Conservation (phyloP, 73 alveolate genomes). For the Paramecium sexaurelia region DNA sequence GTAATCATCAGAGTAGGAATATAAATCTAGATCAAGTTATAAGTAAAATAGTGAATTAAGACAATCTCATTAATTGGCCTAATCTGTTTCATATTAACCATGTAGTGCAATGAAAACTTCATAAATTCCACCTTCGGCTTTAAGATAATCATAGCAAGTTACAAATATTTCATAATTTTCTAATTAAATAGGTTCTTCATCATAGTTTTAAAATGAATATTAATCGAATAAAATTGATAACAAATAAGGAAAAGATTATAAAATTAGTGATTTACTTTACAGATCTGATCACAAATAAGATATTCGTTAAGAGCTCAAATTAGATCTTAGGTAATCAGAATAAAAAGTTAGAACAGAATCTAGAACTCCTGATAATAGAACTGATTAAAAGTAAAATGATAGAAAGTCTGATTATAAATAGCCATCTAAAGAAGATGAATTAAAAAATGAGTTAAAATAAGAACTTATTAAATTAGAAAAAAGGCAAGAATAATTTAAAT, state of each 20-base stretch:
- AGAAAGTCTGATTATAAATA: neutral
- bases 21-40: neutral
- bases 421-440: neutral
- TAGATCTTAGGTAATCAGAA: neutral
- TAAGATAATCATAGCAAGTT: neutral
- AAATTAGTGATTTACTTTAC: neutral
- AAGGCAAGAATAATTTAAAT: neutral
- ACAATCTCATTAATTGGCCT: neutral
- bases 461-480: neutral
- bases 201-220: neutral
- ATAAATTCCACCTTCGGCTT: neutral
- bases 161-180: neutral
- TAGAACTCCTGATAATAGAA: slow-evolving; percentile 26
- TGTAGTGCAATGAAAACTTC: neutral
- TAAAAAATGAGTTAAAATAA: neutral
- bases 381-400: too few relatives aligned
- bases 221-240: neutral
- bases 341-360: neutral
- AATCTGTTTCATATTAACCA: neutral
- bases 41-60: neutral
- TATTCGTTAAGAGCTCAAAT: neutral
- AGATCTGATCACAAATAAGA: neutral
- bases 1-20: neutral
- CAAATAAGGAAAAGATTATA: neutral
- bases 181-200: neutral